Conservation (phyloP, 2,329 filamentous ascomycete species). For the Monosporascus sp. region DNA sequence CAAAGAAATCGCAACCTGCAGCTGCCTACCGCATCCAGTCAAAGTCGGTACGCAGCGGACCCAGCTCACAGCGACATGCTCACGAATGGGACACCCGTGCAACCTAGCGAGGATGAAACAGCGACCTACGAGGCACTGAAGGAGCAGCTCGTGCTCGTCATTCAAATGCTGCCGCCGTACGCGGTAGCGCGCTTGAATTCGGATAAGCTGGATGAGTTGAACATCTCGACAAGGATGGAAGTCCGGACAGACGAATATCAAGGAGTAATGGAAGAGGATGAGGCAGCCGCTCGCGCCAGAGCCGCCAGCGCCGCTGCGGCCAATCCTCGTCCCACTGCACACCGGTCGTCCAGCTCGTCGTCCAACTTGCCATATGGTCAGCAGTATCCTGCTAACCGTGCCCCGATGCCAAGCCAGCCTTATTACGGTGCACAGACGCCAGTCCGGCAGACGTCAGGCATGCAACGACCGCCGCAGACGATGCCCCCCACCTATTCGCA, state of each 20-base stretch:
- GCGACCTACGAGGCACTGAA: constrained; percentile 68
- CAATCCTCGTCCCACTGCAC: constrained; percentile 32
- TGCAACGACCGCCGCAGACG: constrained; percentile 35
- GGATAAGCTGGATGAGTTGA: constrained; percentile 76
- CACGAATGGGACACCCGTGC: constrained; percentile 59
- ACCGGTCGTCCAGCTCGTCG: constrained; percentile 33
- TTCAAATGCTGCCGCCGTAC: constrained; percentile 74
- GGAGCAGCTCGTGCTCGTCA: constrained; percentile 67
- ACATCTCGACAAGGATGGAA: constrained; percentile 74
- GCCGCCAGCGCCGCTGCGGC: constrained; percentile 34
- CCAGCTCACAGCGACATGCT: constrained; percentile 65
- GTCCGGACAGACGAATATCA: constrained; percentile 68
- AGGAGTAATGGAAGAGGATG: constrained; percentile 81
- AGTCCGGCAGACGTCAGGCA: constrained; percentile 29
- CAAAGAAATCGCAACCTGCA: constrained; percentile 74
- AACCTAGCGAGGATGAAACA: constrained; percentile 60
- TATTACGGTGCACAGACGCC: constrained; percentile 41
- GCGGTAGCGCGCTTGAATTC: constrained; percentile 82
- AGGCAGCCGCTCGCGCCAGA: constrained; percentile 52
- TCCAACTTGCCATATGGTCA: constrained; percentile 38
- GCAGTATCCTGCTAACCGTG: constrained; percentile 44
- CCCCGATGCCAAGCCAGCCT: constrained; percentile 37
- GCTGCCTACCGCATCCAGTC: constrained; percentile 52
- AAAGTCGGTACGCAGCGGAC: constrained; percentile 55
- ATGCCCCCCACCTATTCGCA: constrained; percentile 32